Evolutionary conservation across 2,329 filamentous ascomycete genomes (phyloP).

Genomic region (Metarhizium sp.): DNA sequence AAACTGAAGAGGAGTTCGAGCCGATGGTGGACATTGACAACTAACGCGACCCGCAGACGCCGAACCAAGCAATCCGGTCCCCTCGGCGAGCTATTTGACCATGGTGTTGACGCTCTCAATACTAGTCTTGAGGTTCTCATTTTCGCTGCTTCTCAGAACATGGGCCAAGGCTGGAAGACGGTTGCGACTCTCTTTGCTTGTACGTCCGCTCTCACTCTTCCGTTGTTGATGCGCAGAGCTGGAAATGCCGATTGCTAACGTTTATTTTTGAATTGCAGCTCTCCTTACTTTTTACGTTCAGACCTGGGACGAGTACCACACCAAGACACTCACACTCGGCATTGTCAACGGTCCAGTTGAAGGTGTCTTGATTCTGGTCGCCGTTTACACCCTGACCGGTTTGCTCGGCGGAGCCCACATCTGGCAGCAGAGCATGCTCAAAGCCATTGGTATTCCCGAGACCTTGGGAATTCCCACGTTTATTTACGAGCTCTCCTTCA

Average conservation of each 20-base stretch:
- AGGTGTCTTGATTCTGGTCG: constrained; percentile 75
- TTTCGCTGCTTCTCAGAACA: constrained; percentile 85
- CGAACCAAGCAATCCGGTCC: constrained; percentile 89
- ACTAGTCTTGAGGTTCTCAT: constrained; percentile 88
- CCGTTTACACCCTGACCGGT: constrained; percentile 76
- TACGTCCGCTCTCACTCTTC: constrained; percentile 29
- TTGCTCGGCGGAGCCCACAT: constrained; percentile 81
- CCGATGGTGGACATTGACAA: neutral
- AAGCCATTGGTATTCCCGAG: constrained; percentile 59
- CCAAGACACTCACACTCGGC: constrained; percentile 86
- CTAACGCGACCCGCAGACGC: constrained; percentile 39
- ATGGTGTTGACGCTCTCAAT: constrained; percentile 94
- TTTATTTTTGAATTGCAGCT: constrained; percentile 34
- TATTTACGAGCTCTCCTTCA: constrained; percentile 76
- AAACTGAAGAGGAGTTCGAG: neutral
- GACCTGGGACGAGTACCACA: constrained; percentile 99
- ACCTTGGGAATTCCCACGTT: constrained; percentile 54
- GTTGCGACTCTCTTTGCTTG: constrained; percentile 75
- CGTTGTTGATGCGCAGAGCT: neutral
- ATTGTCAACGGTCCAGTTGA: constrained; percentile 92
- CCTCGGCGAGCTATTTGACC: constrained; percentile 92
- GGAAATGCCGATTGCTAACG: neutral
- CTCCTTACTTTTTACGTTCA: constrained; percentile 97
- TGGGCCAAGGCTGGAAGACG: constrained; percentile 87
- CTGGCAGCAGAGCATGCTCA: constrained; percentile 79